Percentiles rank a stretch among this genome's conserved stretches.
phyloP scores from a whole-genome alignment of 2,329 filamentous ascomycete genomes.

The Colletotrichum lini region DNA sequence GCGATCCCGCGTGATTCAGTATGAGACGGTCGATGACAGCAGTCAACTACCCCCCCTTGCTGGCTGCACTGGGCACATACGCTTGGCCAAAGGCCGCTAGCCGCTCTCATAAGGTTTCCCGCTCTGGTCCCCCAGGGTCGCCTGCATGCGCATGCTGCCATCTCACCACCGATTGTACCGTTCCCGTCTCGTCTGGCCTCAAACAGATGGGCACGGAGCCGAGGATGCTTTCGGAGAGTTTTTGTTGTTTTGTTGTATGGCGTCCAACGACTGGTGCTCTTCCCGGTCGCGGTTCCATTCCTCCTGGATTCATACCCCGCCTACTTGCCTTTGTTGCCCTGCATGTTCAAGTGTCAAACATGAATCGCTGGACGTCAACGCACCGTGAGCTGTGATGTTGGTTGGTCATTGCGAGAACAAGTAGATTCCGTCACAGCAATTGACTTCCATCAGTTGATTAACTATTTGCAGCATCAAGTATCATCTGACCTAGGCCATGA shows the following conservation, averaged over 20 bases:
- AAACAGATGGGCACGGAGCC: conserved; percentile 15
- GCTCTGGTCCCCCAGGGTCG: conserved; percentile 27
- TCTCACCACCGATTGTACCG: conserved; percentile 26
- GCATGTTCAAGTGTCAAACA: conserved; percentile 18
- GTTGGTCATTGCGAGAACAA: conserved; percentile 2
- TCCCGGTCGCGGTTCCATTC: conserved; percentile 8
- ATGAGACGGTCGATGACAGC: conserved; percentile 29
- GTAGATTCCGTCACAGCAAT: background rate
- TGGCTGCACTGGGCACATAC: conserved; percentile 7
- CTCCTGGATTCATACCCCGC: conserved; percentile 28
- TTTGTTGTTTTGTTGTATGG: conserved; percentile 10
- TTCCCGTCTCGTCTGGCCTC: conserved; percentile 37
- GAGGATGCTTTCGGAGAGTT: conserved; percentile 31
- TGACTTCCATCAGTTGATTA: background rate
- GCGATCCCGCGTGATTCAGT: conserved; percentile 31
- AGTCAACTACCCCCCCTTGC: conserved; percentile 8
- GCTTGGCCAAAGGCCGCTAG: conserved; percentile 35
- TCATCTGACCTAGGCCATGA: background rate
- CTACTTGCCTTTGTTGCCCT: conserved; percentile 30
- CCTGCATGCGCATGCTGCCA: conserved; percentile 34
- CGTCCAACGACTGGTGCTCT: background rate
- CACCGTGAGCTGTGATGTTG: conserved; percentile 19
- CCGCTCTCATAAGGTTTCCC: conserved; percentile 35
- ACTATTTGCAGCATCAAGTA: background rate
- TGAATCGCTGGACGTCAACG: conserved; percentile 20